Percentiles rank a stretch among this genome's conserved stretches.
phyloP scores from a whole-genome alignment of 2,329 filamentous ascomycete species.

The Colletotrichum lentis region DNA sequence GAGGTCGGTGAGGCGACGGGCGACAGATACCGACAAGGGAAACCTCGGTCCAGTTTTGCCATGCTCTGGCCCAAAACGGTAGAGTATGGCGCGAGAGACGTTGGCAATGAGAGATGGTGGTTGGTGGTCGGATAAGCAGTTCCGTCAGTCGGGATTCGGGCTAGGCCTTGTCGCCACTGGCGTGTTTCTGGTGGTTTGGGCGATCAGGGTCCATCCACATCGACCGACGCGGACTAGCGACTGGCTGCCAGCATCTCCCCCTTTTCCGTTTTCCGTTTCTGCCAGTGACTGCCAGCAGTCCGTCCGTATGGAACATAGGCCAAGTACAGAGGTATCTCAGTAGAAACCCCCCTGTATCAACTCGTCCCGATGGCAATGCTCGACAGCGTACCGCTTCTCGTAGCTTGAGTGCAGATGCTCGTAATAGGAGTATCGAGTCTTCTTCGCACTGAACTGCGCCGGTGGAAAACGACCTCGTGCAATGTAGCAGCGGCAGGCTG shows the following conservation, averaged over 20 bases:
- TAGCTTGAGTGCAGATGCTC: slow-evolving; percentile 10
- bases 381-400: not conserved
- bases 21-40: slow-evolving; percentile 16
- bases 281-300: too few relatives aligned
- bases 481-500: not conserved
- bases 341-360: too few relatives aligned
- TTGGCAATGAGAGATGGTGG: too few relatives aligned
- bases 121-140: slow-evolving; percentile 9
- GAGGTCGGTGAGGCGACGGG: slow-evolving; percentile 31
- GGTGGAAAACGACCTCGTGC: not conserved
- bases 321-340: too few relatives aligned
- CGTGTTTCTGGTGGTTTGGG: slow-evolving; percentile 29
- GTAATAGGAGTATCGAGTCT: not conserved
- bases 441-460: not conserved
- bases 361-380: slow-evolving; percentile 13
- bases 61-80: slow-evolving; percentile 16
- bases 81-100: too few relatives aligned
- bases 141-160: slow-evolving; percentile 6
- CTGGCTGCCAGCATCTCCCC: not conserved
- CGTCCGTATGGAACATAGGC: too few relatives aligned
- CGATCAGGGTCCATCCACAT: slow-evolving; percentile 38
- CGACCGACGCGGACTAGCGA: not conserved
- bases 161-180: slow-evolving; percentile 26
- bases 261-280: not conserved
- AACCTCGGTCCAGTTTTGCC: slow-evolving; percentile 3